phyloP scores from a whole-genome alignment of 2,329 filamentous ascomycete genomes.

The Colletotrichum chrysophilum region DNA sequence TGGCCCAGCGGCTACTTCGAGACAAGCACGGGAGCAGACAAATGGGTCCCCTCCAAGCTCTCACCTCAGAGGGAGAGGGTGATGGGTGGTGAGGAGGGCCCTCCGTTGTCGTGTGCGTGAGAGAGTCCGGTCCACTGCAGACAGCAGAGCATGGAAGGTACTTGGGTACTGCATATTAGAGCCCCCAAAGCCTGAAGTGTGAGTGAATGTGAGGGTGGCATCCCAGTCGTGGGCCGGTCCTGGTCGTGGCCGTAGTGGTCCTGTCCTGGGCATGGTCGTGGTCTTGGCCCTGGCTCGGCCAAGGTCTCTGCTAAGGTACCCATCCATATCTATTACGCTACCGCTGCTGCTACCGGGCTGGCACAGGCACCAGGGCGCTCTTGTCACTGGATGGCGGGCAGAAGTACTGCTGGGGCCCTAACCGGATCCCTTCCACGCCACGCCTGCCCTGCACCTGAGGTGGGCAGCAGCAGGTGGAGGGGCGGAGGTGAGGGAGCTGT shows the following conservation, averaged over 20 bases:
- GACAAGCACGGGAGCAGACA: background rate
- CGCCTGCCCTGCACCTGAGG: background rate
- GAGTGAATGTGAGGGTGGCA: background rate
- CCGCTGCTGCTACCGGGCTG: background rate
- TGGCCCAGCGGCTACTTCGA: background rate
- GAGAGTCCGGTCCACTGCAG: background rate
- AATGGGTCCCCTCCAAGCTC: background rate
- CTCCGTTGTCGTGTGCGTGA: background rate
- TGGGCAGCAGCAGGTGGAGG: background rate
- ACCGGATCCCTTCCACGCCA: background rate
- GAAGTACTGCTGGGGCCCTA: constrained; percentile 3
- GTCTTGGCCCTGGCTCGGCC: background rate
- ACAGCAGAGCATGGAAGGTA: too few species aligned
- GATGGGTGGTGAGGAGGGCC: background rate
- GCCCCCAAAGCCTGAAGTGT: background rate
- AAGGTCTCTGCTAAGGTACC: background rate
- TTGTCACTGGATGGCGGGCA: constrained; percentile 7
- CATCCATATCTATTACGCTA: background rate
- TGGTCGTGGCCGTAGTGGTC: background rate
- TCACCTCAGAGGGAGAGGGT: background rate
- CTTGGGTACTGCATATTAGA: background rate
- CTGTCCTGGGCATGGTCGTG: background rate
- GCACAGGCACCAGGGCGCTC: constrained; percentile 10
- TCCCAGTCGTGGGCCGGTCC: background rate
- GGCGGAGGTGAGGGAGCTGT: background rate